Conservation (phyloP, 345 rosid genomes). For the Turritis glabra region DNA sequence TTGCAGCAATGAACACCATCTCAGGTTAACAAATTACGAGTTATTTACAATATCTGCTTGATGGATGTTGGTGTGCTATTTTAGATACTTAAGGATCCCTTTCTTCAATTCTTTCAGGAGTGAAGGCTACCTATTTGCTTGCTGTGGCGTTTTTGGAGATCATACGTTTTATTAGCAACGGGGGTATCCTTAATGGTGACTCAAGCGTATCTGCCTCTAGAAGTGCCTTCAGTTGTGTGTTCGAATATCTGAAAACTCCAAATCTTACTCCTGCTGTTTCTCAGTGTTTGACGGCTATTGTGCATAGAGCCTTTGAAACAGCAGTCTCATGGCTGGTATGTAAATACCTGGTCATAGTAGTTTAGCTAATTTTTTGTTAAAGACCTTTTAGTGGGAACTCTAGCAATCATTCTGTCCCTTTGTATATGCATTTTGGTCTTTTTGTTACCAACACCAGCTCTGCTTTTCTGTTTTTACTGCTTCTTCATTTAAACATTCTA, state of each 20-base stretch:
- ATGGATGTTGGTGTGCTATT: conserved; percentile 14
- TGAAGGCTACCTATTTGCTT: conserved; percentile 98
- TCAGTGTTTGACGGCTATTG: conserved; percentile 90
- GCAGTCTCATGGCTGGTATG: conserved; percentile 92
- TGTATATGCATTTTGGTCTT: conserved; percentile 5
- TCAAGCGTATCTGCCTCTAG: conserved; percentile 64
- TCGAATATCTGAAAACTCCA: conserved; percentile 96
- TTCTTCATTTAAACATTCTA: not conserved
- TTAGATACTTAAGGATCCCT: conserved; percentile 14
- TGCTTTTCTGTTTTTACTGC: conserved; percentile 20
- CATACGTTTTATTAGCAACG: conserved; percentile 94
- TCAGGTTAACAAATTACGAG: conserved; percentile 58
- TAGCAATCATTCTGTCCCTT: conserved; percentile 20
- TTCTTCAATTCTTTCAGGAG: conserved; percentile 58
- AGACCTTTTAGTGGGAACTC: conserved; percentile 14
- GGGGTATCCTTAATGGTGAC: conserved; percentile 93
- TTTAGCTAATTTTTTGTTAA: conserved; percentile 2
- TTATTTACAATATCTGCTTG: conserved; percentile 5
- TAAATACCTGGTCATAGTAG: conserved; percentile 6
- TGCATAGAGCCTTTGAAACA: conserved; percentile 91
- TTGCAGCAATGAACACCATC: conserved; percentile 84
- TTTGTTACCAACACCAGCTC: conserved; percentile 17
- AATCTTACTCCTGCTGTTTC: conserved; percentile 87
- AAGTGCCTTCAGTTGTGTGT: conserved; percentile 97
- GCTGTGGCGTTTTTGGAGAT: conserved; percentile 97